These are phyloP conservation scores for Fusarium sp. DNA, from an alignment of 2,329 filamentous ascomycete species.

Conservation along the genomic window DNA sequence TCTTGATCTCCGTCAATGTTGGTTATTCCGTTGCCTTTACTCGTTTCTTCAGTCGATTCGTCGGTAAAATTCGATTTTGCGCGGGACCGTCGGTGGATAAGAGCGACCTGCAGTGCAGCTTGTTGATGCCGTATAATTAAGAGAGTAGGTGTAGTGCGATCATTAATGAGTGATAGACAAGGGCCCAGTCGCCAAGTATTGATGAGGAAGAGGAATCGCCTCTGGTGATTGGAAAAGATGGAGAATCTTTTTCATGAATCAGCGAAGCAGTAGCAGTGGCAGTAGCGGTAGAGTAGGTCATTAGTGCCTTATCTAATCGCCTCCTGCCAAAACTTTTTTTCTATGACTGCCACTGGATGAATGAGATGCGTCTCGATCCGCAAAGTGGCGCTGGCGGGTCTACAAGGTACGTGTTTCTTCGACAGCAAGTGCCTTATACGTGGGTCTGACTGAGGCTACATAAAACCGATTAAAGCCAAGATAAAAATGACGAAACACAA, in stretches of 20 bases:
- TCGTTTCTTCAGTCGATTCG: constrained; percentile 8
- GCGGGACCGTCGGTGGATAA: constrained; percentile 9
- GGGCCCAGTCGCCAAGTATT: background rate
- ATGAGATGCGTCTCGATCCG: background rate
- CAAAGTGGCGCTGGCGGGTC: constrained; percentile 26
- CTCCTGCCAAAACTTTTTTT: constrained; percentile 34
- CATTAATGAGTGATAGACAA: background rate
- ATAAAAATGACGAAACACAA: background rate
- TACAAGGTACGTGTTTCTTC: constrained; percentile 13
- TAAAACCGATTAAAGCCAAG: background rate
- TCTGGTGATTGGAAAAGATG: constrained; percentile 15
- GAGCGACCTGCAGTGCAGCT: constrained; percentile 2
- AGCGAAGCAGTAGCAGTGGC: constrained; percentile 15
- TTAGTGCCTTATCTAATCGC: constrained; percentile 14
- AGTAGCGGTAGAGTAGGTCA: constrained; percentile 4
- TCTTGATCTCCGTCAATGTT: background rate
- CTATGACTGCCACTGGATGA: constrained; percentile 25
- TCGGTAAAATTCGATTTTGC: constrained; percentile 2
- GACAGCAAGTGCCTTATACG: constrained; percentile 6
- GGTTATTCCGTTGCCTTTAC: background rate
- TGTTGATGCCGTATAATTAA: constrained; percentile 1
- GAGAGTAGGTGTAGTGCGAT: background rate
- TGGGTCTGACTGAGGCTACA: constrained; percentile 5
- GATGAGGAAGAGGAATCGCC: constrained; percentile 15
- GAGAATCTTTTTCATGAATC: constrained; percentile 38